These are phyloP conservation scores for Coemansia sp. DNA, from an alignment of 192 early-diverging fungal genomes.

Conservation along the genomic window DNA sequence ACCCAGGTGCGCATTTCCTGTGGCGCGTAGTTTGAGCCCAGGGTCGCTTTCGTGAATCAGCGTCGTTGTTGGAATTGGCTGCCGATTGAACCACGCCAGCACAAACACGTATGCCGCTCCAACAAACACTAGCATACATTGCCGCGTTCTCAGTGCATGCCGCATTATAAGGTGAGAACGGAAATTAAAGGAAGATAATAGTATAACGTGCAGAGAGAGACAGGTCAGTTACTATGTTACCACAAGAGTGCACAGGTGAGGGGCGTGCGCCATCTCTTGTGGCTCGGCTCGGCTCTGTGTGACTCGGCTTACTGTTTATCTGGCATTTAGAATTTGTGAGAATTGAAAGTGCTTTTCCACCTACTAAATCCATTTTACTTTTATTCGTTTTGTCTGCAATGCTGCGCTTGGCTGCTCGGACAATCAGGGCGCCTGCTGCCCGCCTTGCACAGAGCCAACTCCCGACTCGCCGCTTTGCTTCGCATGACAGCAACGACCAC, in stretches of 20 bases:
- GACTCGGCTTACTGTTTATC: background rate
- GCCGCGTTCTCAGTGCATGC: slow-evolving; percentile 42
- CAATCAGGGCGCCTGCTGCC: slow-evolving; percentile 8
- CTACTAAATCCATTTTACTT: background rate
- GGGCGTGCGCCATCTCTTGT: too few species aligned
- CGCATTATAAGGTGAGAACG: slow-evolving; percentile 20
- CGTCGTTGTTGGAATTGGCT: slow-evolving; percentile 47
- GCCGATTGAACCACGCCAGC: slow-evolving; percentile 50
- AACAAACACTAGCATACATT: slow-evolving; percentile 40
- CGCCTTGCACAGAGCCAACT: slow-evolving; percentile 20
- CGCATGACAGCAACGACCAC: slow-evolving; percentile 19
- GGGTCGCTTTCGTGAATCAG: slow-evolving; percentile 42
- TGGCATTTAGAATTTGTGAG: too few species aligned
- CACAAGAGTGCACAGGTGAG: too few species aligned
- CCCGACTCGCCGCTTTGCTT: slow-evolving; percentile 33
- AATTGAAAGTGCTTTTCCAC: too few species aligned
- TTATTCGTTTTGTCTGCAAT: slow-evolving; percentile 13
- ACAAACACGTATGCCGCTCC: slow-evolving; percentile 41
- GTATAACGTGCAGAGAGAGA: background rate
- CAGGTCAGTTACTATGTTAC: too few species aligned
- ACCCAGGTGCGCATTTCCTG: slow-evolving; percentile 17
- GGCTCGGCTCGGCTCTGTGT: background rate
- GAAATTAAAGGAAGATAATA: background rate
- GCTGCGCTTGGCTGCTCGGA: slow-evolving; percentile 27
- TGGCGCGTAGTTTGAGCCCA: slow-evolving; percentile 22